These are phyloP conservation scores for Pharus latifolius DNA, from an alignment of 176 grass and related monocot species.

Conservation along the genomic window DNA sequence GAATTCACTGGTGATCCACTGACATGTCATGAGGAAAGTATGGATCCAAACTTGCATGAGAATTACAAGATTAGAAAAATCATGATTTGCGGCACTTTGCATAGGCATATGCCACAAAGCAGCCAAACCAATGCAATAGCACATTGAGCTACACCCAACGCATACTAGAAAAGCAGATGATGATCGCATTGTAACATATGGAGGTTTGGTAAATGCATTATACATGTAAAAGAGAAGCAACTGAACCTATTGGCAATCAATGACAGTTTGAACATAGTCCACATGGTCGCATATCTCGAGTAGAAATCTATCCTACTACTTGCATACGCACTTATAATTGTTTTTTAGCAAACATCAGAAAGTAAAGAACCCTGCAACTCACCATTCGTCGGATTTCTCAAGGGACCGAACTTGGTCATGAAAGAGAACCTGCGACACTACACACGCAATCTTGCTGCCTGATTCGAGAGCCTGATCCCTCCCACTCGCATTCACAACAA, in stretches of 20 bases:
- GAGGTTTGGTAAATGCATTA: neutral
- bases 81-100: neutral
- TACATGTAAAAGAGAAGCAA: neutral
- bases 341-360: neutral
- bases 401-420: conserved; percentile 57
- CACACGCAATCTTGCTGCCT: conserved; percentile 79
- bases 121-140: neutral
- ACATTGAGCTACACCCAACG: neutral
- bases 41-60: neutral
- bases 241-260: neutral
- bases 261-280: neutral
- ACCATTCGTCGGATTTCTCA: conserved; percentile 64
- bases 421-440: conserved; percentile 77
- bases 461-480: conserved; percentile 76
- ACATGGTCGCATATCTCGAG: neutral
- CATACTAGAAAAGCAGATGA: neutral
- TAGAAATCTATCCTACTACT: neutral
- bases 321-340: neutral
- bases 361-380: neutral
- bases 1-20: neutral
- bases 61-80: neutral
- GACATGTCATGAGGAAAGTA: neutral
- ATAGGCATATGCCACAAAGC: neutral
- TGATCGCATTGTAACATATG: neutral
- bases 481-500: conserved; percentile 66